phyloP scores from a whole-genome alignment of 345 rosid species.

The Abelmoschus esculentus region DNA sequence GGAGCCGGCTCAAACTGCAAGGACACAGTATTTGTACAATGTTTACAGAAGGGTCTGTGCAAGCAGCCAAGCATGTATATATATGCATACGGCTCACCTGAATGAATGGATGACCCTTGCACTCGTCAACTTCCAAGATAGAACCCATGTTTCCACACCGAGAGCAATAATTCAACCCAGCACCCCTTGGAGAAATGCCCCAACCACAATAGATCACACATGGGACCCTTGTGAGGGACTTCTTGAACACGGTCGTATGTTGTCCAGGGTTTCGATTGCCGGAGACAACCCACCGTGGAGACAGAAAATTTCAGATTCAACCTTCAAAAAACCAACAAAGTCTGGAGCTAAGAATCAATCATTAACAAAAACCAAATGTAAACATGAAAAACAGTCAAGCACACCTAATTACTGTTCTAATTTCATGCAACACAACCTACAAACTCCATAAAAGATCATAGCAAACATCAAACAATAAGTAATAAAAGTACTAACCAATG shows the following conservation, averaged over 20 bases:
- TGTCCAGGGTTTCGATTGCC: slow-evolving; percentile 83
- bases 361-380: not conserved
- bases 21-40: not conserved
- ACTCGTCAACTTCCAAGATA: slow-evolving; percentile 86
- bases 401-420: not conserved
- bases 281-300: slow-evolving; percentile 93
- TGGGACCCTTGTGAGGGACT: slow-evolving; percentile 97
- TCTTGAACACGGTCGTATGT: slow-evolving; percentile 90
- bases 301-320: slow-evolving; percentile 90
- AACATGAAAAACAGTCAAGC: not conserved
- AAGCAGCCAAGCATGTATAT: too few relatives aligned
- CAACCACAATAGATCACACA: slow-evolving; percentile 97
- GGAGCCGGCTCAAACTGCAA: not conserved
- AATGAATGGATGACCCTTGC: slow-evolving; percentile 87
- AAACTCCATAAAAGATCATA: too few relatives aligned
- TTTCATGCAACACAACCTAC: not conserved
- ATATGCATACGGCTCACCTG: slow-evolving; percentile 41
- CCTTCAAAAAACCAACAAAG: slow-evolving; percentile 38
- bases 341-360: slow-evolving; percentile 8
- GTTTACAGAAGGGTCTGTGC: not conserved
- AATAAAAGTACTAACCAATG: slow-evolving; percentile 59
- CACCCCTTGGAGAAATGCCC: slow-evolving; percentile 98
- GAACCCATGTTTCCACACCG: slow-evolving; percentile 99
- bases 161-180: slow-evolving; percentile 91
- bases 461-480: not conserved